These are phyloP conservation scores for Naganishia liquefaciens DNA, from an alignment of 1,284 basidiomycete species.

Conservation along the genomic window DNA sequence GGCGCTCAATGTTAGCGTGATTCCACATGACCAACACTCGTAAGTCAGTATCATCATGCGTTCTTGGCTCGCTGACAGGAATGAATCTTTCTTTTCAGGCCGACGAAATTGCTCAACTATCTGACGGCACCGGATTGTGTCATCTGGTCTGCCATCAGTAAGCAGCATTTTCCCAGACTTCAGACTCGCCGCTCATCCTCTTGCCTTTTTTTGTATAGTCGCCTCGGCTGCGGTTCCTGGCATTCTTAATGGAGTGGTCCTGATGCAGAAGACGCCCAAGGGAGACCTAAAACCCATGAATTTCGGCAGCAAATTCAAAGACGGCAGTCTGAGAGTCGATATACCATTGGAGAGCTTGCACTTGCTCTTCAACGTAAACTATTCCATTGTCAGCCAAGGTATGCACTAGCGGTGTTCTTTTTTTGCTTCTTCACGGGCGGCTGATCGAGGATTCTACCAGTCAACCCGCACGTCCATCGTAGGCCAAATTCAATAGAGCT, in stretches of 20 bases:
- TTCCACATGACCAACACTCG: constrained; percentile 91
- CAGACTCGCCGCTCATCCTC: too few relatives aligned
- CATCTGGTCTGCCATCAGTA: constrained; percentile 59
- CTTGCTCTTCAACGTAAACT: constrained; percentile 92
- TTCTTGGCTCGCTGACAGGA: not conserved
- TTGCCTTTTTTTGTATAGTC: constrained; percentile 43
- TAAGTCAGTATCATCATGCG: constrained; percentile 54
- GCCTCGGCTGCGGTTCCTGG: constrained; percentile 53
- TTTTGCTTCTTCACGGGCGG: not conserved
- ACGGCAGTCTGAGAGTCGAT: constrained; percentile 87
- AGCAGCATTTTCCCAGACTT: constrained; percentile 8
- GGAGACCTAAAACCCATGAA: constrained; percentile 88
- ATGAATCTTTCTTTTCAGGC: constrained; percentile 58
- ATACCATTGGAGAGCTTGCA: constrained; percentile 91
- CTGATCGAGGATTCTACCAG: constrained; percentile 68
- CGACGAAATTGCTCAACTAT: constrained; percentile 93
- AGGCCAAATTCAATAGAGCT: not conserved
- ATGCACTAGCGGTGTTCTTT: not conserved
- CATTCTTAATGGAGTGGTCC: constrained; percentile 62
- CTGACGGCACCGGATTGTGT: constrained; percentile 86
- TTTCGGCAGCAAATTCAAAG: constrained; percentile 88
- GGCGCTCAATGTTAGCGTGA: constrained; percentile 88
- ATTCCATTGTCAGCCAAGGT: constrained; percentile 81
- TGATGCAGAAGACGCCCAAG: constrained; percentile 87
- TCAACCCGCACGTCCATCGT: constrained; percentile 90